These are phyloP conservation scores for Samsoniella hepiali DNA, from an alignment of 2,329 filamentous ascomycete genomes.

Conservation along the genomic window DNA sequence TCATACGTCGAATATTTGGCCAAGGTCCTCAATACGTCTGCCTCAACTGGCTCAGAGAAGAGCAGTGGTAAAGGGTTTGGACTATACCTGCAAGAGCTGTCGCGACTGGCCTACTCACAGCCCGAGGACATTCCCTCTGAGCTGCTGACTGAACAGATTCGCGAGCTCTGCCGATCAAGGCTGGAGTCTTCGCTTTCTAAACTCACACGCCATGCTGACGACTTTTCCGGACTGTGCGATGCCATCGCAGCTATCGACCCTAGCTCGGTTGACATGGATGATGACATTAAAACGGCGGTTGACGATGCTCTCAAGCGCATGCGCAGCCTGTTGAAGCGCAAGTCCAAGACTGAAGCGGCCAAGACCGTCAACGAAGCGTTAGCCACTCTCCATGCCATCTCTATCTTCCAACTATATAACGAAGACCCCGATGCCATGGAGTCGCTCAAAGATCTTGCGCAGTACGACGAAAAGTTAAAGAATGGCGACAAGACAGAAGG, in stretches of 20 bases:
- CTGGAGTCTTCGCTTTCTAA: constrained; percentile 57
- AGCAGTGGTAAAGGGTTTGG: constrained; percentile 31
- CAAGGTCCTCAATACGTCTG: constrained; percentile 44
- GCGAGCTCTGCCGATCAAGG: constrained; percentile 53
- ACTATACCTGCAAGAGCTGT: constrained; percentile 49
- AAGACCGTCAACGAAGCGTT: constrained; percentile 58
- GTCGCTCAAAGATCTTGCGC: constrained; percentile 75
- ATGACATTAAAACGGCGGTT: constrained; percentile 51
- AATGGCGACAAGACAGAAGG: constrained; percentile 51
- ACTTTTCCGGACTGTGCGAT: constrained; percentile 51
- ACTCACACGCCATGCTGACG: constrained; percentile 51
- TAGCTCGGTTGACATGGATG: constrained; percentile 52
- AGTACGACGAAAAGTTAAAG: constrained; percentile 67
- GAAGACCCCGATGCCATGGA: constrained; percentile 82
- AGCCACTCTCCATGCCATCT: constrained; percentile 77
- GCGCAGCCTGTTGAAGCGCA: constrained; percentile 48
- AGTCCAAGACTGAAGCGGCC: constrained; percentile 33
- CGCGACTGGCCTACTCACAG: constrained; percentile 53
- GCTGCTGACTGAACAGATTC: constrained; percentile 48
- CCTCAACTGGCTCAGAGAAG: constrained; percentile 26
- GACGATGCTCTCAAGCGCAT: constrained; percentile 51
- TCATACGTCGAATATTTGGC: constrained; percentile 54
- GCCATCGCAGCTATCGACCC: constrained; percentile 54
- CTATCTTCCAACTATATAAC: constrained; percentile 85
- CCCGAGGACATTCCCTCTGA: constrained; percentile 41